phyloP scores from a whole-genome alignment of 768 basidiomycete species.

The Lentinus tigrinus region DNA sequence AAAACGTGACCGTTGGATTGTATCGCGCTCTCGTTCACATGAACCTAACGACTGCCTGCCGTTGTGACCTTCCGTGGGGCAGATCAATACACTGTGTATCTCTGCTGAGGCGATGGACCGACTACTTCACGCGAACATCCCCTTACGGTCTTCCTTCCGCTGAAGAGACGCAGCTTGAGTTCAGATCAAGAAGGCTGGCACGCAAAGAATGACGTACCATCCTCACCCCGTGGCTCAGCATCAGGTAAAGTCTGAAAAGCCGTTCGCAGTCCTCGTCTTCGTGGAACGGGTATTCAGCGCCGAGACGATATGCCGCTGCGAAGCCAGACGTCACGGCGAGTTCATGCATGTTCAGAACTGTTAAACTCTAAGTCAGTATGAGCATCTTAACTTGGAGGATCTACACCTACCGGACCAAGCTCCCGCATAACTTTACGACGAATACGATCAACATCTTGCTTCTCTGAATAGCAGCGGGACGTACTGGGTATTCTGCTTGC shows the following conservation, averaged over 20 bases:
- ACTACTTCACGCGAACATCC: slow-evolving; percentile 12
- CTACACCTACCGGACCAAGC: slow-evolving; percentile 32
- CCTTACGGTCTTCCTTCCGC: slow-evolving; percentile 29
- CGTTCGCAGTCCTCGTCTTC: slow-evolving; percentile 31
- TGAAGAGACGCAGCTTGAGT: background rate
- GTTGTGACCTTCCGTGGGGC: too few species aligned
- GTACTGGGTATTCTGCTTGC: slow-evolving; percentile 34
- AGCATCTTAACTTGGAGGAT: background rate
- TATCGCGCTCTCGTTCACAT: too few species aligned
- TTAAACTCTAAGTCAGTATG: background rate
- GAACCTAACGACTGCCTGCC: too few species aligned
- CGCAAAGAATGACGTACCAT: slow-evolving; percentile 21
- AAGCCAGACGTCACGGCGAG: slow-evolving; percentile 41
- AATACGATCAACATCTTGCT: background rate
- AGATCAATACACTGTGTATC: background rate
- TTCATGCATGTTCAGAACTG: slow-evolving; percentile 37
- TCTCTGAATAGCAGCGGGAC: background rate
- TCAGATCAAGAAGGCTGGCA: background rate
- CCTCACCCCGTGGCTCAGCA: slow-evolving; percentile 26
- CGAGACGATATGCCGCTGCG: slow-evolving; percentile 38
- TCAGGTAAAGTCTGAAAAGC: slow-evolving; percentile 30
- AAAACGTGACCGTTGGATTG: background rate
- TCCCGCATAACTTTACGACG: slow-evolving; percentile 24
- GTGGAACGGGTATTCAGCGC: slow-evolving; percentile 31
- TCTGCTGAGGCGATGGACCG: background rate